These are phyloP conservation scores for Fraxinus dipetala DNA, from an alignment of 305 asterid genomes.

Conservation along the genomic window DNA sequence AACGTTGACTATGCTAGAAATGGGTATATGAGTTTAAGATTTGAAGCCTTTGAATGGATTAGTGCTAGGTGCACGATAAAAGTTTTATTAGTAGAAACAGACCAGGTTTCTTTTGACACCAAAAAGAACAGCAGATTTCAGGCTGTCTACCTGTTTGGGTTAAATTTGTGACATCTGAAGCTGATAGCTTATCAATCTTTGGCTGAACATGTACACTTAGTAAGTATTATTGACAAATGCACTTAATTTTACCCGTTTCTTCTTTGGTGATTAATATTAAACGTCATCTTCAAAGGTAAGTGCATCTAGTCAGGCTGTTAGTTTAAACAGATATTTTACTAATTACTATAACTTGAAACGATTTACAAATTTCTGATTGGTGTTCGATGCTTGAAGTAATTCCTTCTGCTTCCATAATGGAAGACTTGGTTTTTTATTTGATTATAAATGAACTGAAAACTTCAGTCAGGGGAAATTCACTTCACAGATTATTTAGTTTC, in stretches of 20 bases:
- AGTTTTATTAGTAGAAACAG: neutral
- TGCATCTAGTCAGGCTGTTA: neutral
- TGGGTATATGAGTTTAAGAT: neutral
- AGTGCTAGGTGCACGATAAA: neutral
- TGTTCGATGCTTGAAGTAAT: neutral
- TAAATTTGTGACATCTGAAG: slow-evolving; percentile 2
- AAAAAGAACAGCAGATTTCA: neutral
- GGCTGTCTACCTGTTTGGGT: neutral
- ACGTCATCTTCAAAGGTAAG: neutral
- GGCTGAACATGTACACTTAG: neutral
- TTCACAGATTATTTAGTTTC: slow-evolving; percentile 8
- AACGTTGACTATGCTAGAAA: slow-evolving; percentile 6
- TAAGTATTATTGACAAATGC: neutral
- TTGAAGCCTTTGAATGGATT: neutral
- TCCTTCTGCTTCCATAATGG: neutral
- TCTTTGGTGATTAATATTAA: neutral
- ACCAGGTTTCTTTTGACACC: neutral
- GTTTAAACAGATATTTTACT: neutral
- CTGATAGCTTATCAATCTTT: slow-evolving; percentile 1
- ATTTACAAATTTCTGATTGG: neutral
- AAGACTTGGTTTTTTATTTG: neutral
- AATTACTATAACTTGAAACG: neutral
- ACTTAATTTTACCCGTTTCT: neutral
- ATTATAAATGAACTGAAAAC: neutral
- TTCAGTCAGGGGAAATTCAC: neutral